Percentiles rank a stretch among this genome's conserved stretches.
These are phyloP conservation scores for Talaromyces sp. DNA, from an alignment of 2,329 filamentous ascomycete species.

Conservation along the genomic window DNA sequence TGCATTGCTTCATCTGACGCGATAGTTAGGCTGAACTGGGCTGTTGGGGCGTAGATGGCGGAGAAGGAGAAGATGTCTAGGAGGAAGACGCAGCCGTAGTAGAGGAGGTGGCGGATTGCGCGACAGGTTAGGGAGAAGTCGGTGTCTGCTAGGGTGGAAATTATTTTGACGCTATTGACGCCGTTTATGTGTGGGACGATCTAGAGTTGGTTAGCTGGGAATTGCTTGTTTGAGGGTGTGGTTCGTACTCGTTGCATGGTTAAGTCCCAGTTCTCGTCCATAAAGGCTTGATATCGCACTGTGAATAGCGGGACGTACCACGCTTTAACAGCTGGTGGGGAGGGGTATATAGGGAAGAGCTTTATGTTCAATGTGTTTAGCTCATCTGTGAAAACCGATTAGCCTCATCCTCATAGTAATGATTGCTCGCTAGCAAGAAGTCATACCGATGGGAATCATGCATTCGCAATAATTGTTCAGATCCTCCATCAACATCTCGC, in stretches of 20 bases:
- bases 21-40: constrained; percentile 74
- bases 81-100: constrained; percentile 87
- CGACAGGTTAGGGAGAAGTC: constrained; percentile 84
- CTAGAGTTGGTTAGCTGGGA: constrained; percentile 35
- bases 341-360: constrained; percentile 79
- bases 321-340: constrained; percentile 75
- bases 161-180: constrained; percentile 83
- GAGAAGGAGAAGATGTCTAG: constrained; percentile 95
- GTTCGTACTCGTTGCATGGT: constrained; percentile 52
- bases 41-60: constrained; percentile 83
- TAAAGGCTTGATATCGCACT: constrained; percentile 56
- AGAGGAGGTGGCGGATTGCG: constrained; percentile 84
- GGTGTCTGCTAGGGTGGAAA: constrained; percentile 81
- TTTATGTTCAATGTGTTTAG: constrained; percentile 96
- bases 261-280: constrained; percentile 59
- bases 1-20: constrained; percentile 75
- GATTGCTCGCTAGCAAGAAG: background rate
- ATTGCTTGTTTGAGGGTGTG: background rate
- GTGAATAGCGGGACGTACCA: constrained; percentile 88
- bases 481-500: constrained; percentile 88
- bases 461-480: constrained; percentile 97
- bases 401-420: constrained; percentile 2
- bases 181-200: constrained; percentile 88
- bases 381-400: constrained; percentile 63
- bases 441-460: constrained; percentile 91